These are phyloP conservation scores for Dioszegia hungarica DNA, from an alignment of 768 basidiomycete genomes.

Conservation along the genomic window DNA sequence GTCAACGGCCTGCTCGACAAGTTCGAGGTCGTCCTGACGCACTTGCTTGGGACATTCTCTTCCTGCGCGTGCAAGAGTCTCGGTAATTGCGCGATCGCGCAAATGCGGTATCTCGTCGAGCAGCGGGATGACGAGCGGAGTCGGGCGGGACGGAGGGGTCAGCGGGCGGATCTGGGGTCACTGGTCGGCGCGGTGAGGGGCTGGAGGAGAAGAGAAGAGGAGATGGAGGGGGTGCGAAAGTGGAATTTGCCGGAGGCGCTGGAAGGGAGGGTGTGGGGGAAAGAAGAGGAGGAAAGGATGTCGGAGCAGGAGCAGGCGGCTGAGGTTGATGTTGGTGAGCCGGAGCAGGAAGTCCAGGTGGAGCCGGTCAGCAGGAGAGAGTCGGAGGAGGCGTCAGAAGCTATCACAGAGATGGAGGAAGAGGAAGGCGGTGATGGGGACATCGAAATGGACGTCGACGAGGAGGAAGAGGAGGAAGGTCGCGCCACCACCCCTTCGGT, in stretches of 20 bases:
- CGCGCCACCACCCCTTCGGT: neutral
- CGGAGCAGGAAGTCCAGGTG: neutral
- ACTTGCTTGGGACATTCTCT: slow-evolving; percentile 41
- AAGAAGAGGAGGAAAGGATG: neutral
- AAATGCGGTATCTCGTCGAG: slow-evolving; percentile 40
- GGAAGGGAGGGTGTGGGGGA: slow-evolving; percentile 3
- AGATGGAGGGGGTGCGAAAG: slow-evolving; percentile 23
- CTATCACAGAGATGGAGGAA: neutral
- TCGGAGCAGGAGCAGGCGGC: neutral
- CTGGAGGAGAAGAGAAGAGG: slow-evolving; percentile 44
- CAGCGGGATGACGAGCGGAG: slow-evolving; percentile 12
- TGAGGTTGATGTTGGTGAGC: no score
- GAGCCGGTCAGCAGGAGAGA: neutral
- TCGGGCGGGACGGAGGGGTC: slow-evolving; percentile 22
- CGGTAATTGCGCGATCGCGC: slow-evolving; percentile 42
- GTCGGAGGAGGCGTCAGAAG: neutral
- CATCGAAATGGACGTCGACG: slow-evolving; percentile 9
- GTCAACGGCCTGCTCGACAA: slow-evolving; percentile 20
- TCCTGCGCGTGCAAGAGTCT: slow-evolving; percentile 43
- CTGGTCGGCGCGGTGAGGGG: slow-evolving; percentile 44
- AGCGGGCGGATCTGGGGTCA: slow-evolving; percentile 32
- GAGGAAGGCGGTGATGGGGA: slow-evolving; percentile 4
- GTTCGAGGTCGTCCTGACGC: slow-evolving; percentile 37
- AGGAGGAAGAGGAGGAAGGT: neutral
- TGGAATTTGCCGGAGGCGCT: slow-evolving; percentile 9